A percentile compares a stretch with the other conserved stretches of the same genome.
These are phyloP conservation scores for Bipolaris zeicola DNA, from an alignment of 2,329 filamentous ascomycete species.

Conservation along the genomic window DNA sequence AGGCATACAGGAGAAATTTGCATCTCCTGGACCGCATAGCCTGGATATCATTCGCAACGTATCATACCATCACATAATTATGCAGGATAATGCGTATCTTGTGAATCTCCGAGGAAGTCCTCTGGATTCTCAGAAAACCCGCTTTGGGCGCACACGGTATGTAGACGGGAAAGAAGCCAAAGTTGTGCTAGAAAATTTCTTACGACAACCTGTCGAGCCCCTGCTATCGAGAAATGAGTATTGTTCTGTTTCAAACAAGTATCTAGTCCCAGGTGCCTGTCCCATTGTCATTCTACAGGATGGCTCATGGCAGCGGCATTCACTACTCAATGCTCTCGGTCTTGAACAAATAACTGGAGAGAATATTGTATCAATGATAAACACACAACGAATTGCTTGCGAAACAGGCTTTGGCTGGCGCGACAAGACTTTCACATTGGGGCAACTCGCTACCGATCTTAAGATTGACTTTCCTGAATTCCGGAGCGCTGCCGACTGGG, in stretches of 20 bases:
- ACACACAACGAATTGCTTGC: neutral
- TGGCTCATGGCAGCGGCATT: neutral
- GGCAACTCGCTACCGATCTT: neutral
- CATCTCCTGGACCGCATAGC: neutral
- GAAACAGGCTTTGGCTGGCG: neutral
- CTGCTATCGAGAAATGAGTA: neutral
- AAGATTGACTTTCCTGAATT: neutral
- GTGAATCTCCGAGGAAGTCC: neutral
- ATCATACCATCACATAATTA: neutral
- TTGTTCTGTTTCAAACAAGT: neutral
- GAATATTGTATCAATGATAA: slow-evolving; percentile 2
- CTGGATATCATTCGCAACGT: neutral
- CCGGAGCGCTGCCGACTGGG: neutral
- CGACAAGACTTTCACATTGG: neutral
- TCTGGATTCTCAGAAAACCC: neutral
- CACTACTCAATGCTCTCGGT: neutral
- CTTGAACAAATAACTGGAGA: neutral
- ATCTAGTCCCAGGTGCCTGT: neutral
- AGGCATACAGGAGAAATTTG: neutral
- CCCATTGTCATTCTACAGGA: slow-evolving; percentile 2
- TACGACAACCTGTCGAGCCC: neutral
- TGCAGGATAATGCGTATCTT: neutral
- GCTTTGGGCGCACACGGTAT: neutral
- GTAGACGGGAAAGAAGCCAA: neutral
- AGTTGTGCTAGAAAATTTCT: neutral